A percentile compares a stretch with the other conserved stretches of the same genome.
Conservation (phyloP, 2,329 filamentous ascomycete species). For the Ceratocystis colombiana region DNA sequence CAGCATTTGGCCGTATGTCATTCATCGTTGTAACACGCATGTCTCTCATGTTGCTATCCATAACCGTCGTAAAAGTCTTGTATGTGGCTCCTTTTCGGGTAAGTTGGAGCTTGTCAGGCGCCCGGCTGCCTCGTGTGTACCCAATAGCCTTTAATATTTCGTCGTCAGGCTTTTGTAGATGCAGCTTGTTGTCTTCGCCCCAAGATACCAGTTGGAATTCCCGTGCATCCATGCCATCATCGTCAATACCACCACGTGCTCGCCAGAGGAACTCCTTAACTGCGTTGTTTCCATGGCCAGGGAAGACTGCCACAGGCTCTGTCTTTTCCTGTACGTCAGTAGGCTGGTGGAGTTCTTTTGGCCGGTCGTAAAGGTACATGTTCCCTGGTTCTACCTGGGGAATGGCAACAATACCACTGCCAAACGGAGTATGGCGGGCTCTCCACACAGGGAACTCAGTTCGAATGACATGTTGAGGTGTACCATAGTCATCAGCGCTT, state of each 20-base stretch:
- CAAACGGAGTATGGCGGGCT: slow-evolving; percentile 83
- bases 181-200: slow-evolving; percentile 76
- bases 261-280: slow-evolving; percentile 92
- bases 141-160: slow-evolving; percentile 58
- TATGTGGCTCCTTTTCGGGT: slow-evolving; percentile 79
- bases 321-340: slow-evolving; percentile 30
- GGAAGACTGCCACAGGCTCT: slow-evolving; percentile 49
- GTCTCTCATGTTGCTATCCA: slow-evolving; percentile 48
- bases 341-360: slow-evolving; percentile 33
- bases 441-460: slow-evolving; percentile 85
- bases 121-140: slow-evolving; percentile 57
- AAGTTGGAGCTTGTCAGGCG: slow-evolving; percentile 55
- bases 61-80: slow-evolving; percentile 70
- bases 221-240: slow-evolving; percentile 64
- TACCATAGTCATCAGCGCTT: slow-evolving; percentile 40
- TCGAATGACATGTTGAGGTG: slow-evolving; percentile 64
- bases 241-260: slow-evolving; percentile 56
- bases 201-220: slow-evolving; percentile 91
- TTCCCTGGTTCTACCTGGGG: slow-evolving; percentile 79
- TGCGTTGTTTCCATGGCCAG: slow-evolving; percentile 54
- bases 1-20: slow-evolving; percentile 43
- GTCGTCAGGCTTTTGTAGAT: slow-evolving; percentile 62
- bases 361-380: slow-evolving; percentile 71
- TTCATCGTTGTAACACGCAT: slow-evolving; percentile 53
- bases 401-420: slow-evolving; percentile 77